Percentiles rank a stretch among this genome's conserved stretches.
Evolutionary conservation across 208 protist genomes (phyloP).

Genomic region (Tritrichomonas foetus): DNA sequence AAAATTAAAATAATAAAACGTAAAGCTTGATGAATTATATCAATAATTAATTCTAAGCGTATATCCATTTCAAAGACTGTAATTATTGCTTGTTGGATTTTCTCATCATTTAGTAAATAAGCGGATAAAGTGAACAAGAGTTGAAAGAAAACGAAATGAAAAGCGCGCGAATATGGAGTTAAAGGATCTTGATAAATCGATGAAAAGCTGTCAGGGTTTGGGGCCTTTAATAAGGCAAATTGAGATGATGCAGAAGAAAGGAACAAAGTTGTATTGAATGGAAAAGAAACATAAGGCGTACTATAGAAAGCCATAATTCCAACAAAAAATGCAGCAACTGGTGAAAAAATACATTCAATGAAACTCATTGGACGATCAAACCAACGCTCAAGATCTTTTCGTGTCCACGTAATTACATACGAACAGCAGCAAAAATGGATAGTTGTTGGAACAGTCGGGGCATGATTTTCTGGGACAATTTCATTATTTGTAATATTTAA

Average conservation of each 20-base stretch:
- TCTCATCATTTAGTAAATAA: background rate
- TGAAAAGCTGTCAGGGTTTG: constrained; percentile 32
- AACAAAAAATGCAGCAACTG: background rate
- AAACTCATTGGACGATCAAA: constrained; percentile 11
- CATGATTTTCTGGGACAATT: background rate
- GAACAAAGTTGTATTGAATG: background rate
- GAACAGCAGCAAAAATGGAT: background rate
- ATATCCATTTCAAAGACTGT: background rate
- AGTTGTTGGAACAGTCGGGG: background rate
- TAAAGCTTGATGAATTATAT: background rate
- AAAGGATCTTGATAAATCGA: background rate
- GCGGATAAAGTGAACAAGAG: background rate
- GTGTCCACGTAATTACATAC: background rate
- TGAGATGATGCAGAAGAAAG: background rate
- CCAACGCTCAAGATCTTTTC: background rate
- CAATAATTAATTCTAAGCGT: background rate
- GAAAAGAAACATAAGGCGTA: background rate
- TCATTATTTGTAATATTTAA: background rate
- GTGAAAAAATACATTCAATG: background rate
- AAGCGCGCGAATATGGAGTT: background rate
- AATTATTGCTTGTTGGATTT: background rate
- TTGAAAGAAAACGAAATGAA: background rate
- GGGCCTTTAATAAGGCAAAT: background rate
- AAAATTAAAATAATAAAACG: background rate
- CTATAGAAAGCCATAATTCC: background rate